Evolutionary conservation across 192 early-diverging fungal genomes (phyloP), one percentile per base, ranked within the genome.

Genomic region (Entomortierella lignicola): DNA sequence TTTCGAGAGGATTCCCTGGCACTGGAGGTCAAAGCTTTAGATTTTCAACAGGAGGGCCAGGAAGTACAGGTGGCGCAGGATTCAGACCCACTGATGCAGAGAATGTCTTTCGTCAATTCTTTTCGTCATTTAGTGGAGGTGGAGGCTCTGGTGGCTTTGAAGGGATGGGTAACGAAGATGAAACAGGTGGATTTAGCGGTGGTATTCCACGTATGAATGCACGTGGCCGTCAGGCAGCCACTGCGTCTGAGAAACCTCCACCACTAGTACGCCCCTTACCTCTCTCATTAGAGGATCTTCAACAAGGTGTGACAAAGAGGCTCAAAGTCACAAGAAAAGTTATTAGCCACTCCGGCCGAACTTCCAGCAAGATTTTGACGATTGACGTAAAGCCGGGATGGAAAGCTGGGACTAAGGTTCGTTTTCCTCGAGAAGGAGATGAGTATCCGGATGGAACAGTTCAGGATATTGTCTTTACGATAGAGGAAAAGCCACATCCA

Each of bases 321-420:
- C 91, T 98, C 66, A 99, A 99, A 82, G 92, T 99, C 34, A 96
- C 92, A 20, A 89, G 94, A 32, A 90, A 89, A 51, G 37, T 84
- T 31, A 50, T n/a, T 8, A 57, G 48, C 30, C 62, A 55, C 11
- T 81, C 86, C 7, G 88, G 90, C 27, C 66, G 66, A 21, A 37
- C 73, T 13, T 60, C 89, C 0, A 95, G 96, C 67, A 97, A 98
- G 84, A 84, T 97, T 11, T 82, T 99, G 23, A 86, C 86, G 50
- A 88, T 99, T 54, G 82, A 93, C 55, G 81, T 99, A 82, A 97
- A 94, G 81, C 91, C 96, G 15, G 97, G 98, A 2, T 96, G 97
- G 96, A 98, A 99, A 83, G 94, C 94, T 7, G 98, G 97, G 17
- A 97, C 97, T 58, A 99, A 98, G 82, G 89, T 99, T 77, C 91